Base-by-base conservation (phyloP, 108 stramenopile genomes). In the Skeletonema marinoi region DNA sequence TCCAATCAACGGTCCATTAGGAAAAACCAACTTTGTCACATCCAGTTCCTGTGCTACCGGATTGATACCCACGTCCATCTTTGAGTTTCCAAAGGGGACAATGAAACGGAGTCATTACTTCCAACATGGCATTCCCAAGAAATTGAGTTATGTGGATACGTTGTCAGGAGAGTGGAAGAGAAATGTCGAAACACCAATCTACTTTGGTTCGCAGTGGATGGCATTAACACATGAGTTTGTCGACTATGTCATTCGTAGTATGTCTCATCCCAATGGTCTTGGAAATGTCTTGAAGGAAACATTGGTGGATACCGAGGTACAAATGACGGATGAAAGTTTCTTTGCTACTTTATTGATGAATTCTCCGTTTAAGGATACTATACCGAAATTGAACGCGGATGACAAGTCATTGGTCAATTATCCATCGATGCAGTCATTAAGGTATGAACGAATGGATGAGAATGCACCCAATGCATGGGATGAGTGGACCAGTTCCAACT, bases 131-230 rank as follows among this genome's bases (percentile, higher is more conserved):
- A 70, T 89, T 54, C 71, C 77, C 0, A 80, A 78, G 46, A 70
- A 25, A 60, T 38, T 80, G 12, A 71, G 50, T 7, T 90, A 90
- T 72, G 62, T 81, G 6, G 91, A 92, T 71, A 70, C 78, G 14
- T 46, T 83, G 10, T 82, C 87, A 3, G 74, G 68, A 10, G 25
- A 65, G 5, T 85, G 78, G 68, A 73, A 58, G 17, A 69, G 74
- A 16, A 67, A 78, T 44, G 79, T 72, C 14, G 59, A 76, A 21
- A 77, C 78, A 16, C 58, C 78, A 12, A 89, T 88, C 11, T 86
- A 93, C 64, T 96, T 96, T 89, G 96, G 96, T 5, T 89, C 88
- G 64, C 96, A 96, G 71, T 96, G 96, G 96, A 88, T 96, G 88
- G 78, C 86, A 19, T 69, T 96, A 60, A 82, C 78, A 42, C 88